Base-by-base conservation (phyloP, 257 asterid genomes). In the Parsonsia alboflavescens region DNA sequence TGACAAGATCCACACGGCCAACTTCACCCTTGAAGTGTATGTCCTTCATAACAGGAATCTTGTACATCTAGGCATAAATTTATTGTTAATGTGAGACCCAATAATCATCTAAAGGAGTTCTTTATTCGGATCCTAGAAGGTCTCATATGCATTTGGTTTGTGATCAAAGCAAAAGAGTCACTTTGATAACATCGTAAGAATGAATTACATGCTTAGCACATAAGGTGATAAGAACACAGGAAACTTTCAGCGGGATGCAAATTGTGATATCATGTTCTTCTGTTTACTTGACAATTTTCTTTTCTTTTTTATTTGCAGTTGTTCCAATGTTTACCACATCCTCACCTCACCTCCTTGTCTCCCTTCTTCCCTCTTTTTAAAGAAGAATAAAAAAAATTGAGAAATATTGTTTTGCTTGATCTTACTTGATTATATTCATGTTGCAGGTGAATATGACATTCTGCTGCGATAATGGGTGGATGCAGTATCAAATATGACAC, bases 361-460 rank as follows among this genome's bases (percentile, higher is more conserved):
- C 6, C 54, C 54, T 17, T 4, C 1, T 17, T 49, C 54, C 1
- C 54, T 49, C 54, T 11, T 49, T 11, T 49, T 13, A 11, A 6
- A 11, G 54, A 3, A 3, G 16, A 12, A n/a, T n/a, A n/a, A 3
- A 49, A 49, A 13, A 16, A 3, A 7, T 50, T 7, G n/a, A n/a
- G n/a, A n/a, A n/a, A n/a, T n/a, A n/a, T n/a, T n/a, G n/a, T n/a
- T n/a, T n/a, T n/a, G n/a, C n/a, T 50, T 0, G 17, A 50, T 21
- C n/a, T 50, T 50, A 6, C 50, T 56, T 44, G 39, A 12, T 12
- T 70, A 39, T 65, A 36, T 83, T 68, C 74, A 26, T 73, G 78
- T 76, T 82, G 83, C 86, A 85, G 92, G n/a, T 71, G 75, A 63
- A 3, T 67, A 11, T 48, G 72, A 30, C 41, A 36, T 46, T 46